Evolutionary conservation across 805 yeast genomes (phyloP).

Genomic region (Metschnikowia vanudenii): DNA sequence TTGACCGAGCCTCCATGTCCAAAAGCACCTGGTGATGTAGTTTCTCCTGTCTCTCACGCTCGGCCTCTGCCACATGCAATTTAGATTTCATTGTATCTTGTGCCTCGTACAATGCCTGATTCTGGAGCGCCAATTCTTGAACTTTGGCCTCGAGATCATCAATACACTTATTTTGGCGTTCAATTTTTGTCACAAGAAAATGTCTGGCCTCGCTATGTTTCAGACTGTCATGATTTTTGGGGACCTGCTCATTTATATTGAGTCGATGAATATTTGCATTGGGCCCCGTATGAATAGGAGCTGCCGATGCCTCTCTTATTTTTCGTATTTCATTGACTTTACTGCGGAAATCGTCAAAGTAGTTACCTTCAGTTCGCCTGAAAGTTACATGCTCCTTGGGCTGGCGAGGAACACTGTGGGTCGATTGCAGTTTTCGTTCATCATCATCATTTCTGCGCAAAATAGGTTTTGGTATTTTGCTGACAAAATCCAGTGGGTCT

Average conservation of each 20-base stretch:
- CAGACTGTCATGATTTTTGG: slow-evolving; percentile 3
- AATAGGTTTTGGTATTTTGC: neutral
- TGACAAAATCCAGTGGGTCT: too few species aligned
- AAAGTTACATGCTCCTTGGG: neutral
- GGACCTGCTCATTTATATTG: neutral
- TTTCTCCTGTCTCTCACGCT: neutral
- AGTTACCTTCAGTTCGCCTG: slow-evolving; percentile 7
- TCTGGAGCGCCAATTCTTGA: slow-evolving; percentile 10
- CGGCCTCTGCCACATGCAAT: neutral
- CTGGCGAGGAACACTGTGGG: neutral
- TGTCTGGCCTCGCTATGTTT: slow-evolving; percentile 10
- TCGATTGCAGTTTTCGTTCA: neutral
- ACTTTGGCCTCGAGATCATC: slow-evolving; percentile 16
- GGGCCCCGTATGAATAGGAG: neutral
- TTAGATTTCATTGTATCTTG: neutral
- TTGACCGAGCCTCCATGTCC: neutral
- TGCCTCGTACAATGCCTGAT: slow-evolving; percentile 6
- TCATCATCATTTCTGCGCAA: neutral
- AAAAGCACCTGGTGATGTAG: neutral
- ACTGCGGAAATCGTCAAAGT: slow-evolving; percentile 23
- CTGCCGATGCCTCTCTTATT: neutral
- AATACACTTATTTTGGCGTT: slow-evolving; percentile 14
- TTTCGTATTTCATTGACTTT: slow-evolving; percentile 24
- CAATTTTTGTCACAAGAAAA: slow-evolving; percentile 13
- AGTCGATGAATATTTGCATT: neutral